phyloP scores from a whole-genome alignment of 345 rosid genomes.

The Salix viminalis region DNA sequence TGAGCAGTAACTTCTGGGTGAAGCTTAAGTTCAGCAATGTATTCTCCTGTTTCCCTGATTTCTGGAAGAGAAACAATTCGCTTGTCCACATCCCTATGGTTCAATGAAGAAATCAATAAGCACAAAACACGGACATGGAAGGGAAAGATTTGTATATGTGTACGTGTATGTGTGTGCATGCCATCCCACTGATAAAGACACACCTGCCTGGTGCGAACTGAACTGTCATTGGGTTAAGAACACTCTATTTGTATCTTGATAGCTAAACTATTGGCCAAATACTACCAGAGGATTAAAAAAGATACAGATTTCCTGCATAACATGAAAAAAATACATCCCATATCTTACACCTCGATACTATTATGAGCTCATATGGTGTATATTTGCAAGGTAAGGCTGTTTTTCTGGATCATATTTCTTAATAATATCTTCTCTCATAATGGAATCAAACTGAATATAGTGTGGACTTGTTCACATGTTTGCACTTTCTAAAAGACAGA shows the following conservation, averaged over 20 bases:
- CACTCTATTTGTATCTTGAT: neutral
- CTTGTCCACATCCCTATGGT: conserved; percentile 80
- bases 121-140: neutral
- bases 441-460: neutral
- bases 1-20: conserved; percentile 90
- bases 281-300: neutral
- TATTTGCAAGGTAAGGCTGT: neutral
- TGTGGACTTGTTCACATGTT: neutral
- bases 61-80: conserved; percentile 72
- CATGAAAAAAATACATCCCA: neutral
- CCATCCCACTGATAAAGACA: neutral
- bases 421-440: neutral
- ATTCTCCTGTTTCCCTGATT: conserved; percentile 88
- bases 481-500: neutral
- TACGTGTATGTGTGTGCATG: neutral
- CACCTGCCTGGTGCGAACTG: neutral
- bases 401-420: neutral
- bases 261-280: neutral
- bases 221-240: neutral
- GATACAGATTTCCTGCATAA: neutral
- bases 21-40: conserved; percentile 84
- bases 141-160: neutral
- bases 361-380: neutral
- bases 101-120: neutral
- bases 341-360: neutral